phyloP scores from a whole-genome alignment of 1,139 yeast species.

The Blastobotrys apis region DNA sequence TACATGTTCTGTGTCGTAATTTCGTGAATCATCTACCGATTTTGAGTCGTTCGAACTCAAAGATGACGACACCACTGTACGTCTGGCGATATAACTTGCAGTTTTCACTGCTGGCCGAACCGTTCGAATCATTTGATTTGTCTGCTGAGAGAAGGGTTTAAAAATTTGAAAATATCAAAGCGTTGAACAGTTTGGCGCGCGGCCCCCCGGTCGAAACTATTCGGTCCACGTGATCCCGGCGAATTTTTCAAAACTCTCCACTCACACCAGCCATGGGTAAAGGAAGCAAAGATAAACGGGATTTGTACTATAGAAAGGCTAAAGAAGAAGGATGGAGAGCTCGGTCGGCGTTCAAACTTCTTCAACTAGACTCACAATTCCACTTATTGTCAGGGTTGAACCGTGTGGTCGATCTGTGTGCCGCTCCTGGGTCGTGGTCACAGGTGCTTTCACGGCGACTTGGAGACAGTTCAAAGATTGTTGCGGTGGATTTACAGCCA shows the following conservation, averaged over 20 bases:
- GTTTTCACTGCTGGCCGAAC: not conserved
- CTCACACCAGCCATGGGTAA: no score
- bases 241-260: no score
- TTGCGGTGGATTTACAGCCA: slow-evolving; percentile 94
- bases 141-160: no score
- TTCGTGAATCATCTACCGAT: slow-evolving; percentile 22
- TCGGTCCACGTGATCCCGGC: no score
- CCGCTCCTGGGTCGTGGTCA: slow-evolving; percentile 99
- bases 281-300: slow-evolving; percentile 92
- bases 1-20: slow-evolving; percentile 20
- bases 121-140: not conserved
- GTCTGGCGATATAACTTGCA: not conserved
- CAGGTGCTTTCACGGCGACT: slow-evolving; percentile 66
- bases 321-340: slow-evolving; percentile 98
- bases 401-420: slow-evolving; percentile 93
- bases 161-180: no score
- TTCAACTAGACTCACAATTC: slow-evolving; percentile 87
- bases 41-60: slow-evolving; percentile 5
- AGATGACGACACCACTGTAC: slow-evolving; percentile 10
- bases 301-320: slow-evolving; percentile 83
- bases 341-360: slow-evolving; percentile 85
- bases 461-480: slow-evolving; percentile 54
- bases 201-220: no score
- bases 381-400: slow-evolving; percentile 67
- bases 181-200: no score